A percentile compares a stretch with the other conserved stretches of the same genome.
Conservation (phyloP, 352 stramenopile species). For the Phytophthora lateralis region DNA sequence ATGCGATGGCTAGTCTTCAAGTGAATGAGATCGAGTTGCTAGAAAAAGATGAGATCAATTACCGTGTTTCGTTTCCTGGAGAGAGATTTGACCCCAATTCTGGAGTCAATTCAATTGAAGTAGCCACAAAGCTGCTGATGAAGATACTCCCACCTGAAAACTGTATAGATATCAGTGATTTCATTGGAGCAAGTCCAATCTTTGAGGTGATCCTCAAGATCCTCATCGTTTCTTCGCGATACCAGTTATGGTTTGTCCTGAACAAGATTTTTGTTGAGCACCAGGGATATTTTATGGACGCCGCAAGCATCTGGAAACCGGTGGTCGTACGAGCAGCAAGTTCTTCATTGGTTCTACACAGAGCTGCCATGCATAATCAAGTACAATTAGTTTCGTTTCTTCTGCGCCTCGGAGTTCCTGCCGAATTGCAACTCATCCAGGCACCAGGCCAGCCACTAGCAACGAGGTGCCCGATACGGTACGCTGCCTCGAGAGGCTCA, state of each 20-base stretch:
- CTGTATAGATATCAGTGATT: constrained; percentile 35
- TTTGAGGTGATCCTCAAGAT: constrained; percentile 53
- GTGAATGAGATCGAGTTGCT: constrained; percentile 14
- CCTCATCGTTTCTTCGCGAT: constrained; percentile 54
- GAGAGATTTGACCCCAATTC: constrained; percentile 30
- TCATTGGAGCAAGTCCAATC: constrained; percentile 42
- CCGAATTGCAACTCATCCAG: constrained; percentile 41
- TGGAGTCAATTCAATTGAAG: constrained; percentile 16
- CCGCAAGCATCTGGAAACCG: constrained; percentile 53
- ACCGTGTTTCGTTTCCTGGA: constrained; percentile 15
- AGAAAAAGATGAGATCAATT: constrained; percentile 13
- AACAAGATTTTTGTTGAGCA: constrained; percentile 47
- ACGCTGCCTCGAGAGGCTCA: constrained; percentile 47
- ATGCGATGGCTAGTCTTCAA: constrained; percentile 5
- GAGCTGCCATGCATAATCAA: constrained; percentile 56
- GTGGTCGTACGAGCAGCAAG: constrained; percentile 47
- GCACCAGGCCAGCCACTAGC: constrained; percentile 30
- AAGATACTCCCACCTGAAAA: constrained; percentile 27
- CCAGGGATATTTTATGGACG: constrained; percentile 36
- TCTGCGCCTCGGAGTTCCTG: constrained; percentile 46
- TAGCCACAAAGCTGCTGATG: constrained; percentile 33
- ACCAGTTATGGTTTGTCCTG: constrained; percentile 56
- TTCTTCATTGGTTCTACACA: constrained; percentile 53
- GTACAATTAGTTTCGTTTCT: constrained; percentile 49
- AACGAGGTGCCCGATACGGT: constrained; percentile 48